These are phyloP conservation scores for Pyrus betulifolia DNA, from an alignment of 306 rosid species.

Conservation along the genomic window DNA sequence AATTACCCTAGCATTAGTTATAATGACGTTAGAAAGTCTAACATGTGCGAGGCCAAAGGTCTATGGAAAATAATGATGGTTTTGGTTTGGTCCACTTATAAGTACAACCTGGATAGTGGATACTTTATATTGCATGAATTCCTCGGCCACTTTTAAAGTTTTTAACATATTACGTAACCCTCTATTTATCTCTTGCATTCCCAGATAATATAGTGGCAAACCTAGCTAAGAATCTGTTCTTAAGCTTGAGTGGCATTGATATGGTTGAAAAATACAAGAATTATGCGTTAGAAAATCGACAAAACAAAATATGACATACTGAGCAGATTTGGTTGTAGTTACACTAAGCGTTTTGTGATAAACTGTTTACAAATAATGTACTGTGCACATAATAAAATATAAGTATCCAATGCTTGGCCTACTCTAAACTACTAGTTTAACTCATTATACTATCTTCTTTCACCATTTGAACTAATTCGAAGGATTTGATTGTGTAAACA, in stretches of 20 bases:
- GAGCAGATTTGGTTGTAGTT: too few species aligned
- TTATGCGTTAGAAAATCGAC: too few species aligned
- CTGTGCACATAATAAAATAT: too few species aligned
- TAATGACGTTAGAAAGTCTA: background rate
- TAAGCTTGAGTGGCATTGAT: background rate
- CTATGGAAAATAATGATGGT: background rate
- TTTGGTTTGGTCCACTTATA: background rate
- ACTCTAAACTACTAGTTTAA: background rate
- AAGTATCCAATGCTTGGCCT: too few species aligned
- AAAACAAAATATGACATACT: too few species aligned
- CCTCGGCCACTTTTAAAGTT: background rate
- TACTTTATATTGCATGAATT: background rate
- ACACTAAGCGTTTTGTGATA: too few species aligned
- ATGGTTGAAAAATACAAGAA: too few species aligned
- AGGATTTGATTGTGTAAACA: background rate
- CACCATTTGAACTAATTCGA: background rate
- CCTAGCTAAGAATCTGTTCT: background rate
- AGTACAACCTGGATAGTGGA: background rate
- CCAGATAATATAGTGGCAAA: background rate
- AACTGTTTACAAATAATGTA: too few species aligned
- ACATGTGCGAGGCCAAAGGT: conserved; percentile 1
- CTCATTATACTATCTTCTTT: background rate
- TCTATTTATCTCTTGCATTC: background rate
- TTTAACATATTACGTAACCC: background rate
- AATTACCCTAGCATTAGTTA: conserved; percentile 7